A percentile compares a stretch with the other conserved stretches of the same genome.
Conservation (phyloP, 1,284 basidiomycete species). For the Melanopsichium pennsylvanicum region DNA sequence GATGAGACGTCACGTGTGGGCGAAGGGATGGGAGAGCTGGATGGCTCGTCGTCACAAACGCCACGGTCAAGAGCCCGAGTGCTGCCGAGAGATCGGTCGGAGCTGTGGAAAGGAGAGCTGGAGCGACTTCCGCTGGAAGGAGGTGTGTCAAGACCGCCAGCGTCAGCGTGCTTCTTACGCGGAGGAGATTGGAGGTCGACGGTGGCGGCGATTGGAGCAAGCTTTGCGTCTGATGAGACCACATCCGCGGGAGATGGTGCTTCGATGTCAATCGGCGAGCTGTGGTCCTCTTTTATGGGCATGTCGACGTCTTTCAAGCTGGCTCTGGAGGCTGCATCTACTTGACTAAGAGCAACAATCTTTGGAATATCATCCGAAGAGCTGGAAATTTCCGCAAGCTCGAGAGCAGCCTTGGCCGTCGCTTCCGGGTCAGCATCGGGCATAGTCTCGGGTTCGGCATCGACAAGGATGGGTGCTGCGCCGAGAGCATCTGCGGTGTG, state of each 20-base stretch:
- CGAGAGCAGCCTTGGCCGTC: conserved; percentile 13
- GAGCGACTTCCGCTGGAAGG: conserved; percentile 46
- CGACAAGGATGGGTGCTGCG: conserved; percentile 14
- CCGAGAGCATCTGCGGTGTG: conserved; percentile 33
- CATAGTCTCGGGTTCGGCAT: conserved; percentile 7
- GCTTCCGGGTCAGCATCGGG: conserved; percentile 20
- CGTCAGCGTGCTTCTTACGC: conserved; percentile 34
- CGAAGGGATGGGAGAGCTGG: conserved; percentile 47
- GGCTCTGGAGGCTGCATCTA: no score
- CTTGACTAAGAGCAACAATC: no score
- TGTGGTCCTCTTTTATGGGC: neutral
- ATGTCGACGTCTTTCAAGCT: neutral
- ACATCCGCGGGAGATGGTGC: neutral
- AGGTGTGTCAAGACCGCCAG: conserved; percentile 41
- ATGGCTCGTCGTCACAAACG: conserved; percentile 31
- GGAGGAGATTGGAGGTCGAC: conserved; percentile 36
- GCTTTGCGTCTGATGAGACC: neutral
- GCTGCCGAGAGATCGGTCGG: conserved; percentile 7
- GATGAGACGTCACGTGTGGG: conserved; percentile 40
- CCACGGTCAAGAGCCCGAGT: conserved; percentile 13
- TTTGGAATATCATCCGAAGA: neutral
- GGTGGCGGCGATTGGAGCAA: conserved; percentile 3
- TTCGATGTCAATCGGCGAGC: neutral
- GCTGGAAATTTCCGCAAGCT: conserved; percentile 5
- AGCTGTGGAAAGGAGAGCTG: conserved; percentile 34